Evolutionary conservation across 2,329 filamentous ascomycete genomes (phyloP), one percentile per base, ranked within the genome.

Genomic region (Tolypocladium album): DNA sequence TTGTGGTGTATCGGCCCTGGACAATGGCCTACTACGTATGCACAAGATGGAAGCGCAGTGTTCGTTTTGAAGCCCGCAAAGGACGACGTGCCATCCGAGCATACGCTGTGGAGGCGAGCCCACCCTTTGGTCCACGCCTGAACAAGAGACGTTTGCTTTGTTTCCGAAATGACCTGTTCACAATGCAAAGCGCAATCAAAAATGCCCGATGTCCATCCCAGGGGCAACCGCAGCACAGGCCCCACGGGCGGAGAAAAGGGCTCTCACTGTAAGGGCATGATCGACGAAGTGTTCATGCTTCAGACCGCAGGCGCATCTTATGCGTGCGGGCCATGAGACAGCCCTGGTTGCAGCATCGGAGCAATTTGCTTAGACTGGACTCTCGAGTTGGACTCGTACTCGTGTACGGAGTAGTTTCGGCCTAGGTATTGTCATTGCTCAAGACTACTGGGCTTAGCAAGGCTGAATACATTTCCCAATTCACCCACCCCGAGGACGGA

Each of bases 281-380:
- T 57, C 56, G 40, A 34, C 56, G 9, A 38, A n/a, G n/a, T 22
- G 24, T 59, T 57, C 39, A 61, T 61, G 59, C 58, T 57, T 50
- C 36, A 43, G 15, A 20, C 52, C 52, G 36, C 27, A 31, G 34
- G n/a, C 22, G 17, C 20, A 24, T 38, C n/a, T 36, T 55, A 56
- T 34, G 38, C 50, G 43, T 52, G 34, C 12, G 59, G 45, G 34
- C 39, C 40, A 55, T 60, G 60, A 63, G 61, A 61, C 61, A 53
- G 56, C 36, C 36, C 45, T 13, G 56, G 53, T 61, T 45, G 55
- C 52, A 45, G 50, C 50, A 55, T 55, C 20, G 31, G 20, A 38
- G 20, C 20, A 53, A 22, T n/a, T 4, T 4, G 7, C 34, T 6
- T 6, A 38, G 50, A 38, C 50, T 55, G 31, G 31, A 55, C 36